Conservation (phyloP, 2,329 filamentous ascomycete genomes). For the Fusarium temperatum region DNA sequence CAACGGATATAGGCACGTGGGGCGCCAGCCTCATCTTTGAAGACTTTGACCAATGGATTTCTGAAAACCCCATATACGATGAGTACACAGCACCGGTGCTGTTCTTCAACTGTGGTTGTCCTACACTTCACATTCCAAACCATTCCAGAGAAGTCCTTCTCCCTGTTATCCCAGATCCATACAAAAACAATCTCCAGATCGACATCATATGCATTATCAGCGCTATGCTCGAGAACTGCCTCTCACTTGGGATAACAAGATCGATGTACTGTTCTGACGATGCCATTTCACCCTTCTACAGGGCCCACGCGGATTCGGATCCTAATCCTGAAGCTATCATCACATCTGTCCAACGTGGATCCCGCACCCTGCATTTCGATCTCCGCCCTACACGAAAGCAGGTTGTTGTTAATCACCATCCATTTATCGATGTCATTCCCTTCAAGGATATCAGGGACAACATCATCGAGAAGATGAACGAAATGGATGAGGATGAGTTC, state of each 20-base stretch:
- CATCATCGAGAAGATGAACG: slow-evolving; percentile 34
- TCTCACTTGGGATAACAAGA: slow-evolving; percentile 38
- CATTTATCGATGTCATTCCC: slow-evolving; percentile 42
- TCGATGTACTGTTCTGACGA: slow-evolving; percentile 41
- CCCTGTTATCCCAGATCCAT: slow-evolving; percentile 37
- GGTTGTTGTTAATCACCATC: slow-evolving; percentile 39
- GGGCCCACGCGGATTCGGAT: slow-evolving; percentile 22
- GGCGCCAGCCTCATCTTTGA: neutral
- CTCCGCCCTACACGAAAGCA: slow-evolving; percentile 41
- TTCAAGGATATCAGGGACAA: slow-evolving; percentile 42
- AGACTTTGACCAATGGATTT: slow-evolving; percentile 31
- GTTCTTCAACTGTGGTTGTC: slow-evolving; percentile 41
- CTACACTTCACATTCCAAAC: slow-evolving; percentile 37
- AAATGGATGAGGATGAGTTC: slow-evolving; percentile 42
- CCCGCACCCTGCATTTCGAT: slow-evolving; percentile 37
- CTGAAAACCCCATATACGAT: slow-evolving; percentile 1
- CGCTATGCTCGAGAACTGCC: slow-evolving; percentile 41
- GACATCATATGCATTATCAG: slow-evolving; percentile 39
- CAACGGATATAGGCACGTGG: slow-evolving; percentile 2
- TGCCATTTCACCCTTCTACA: slow-evolving; percentile 38
- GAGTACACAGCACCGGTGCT: slow-evolving; percentile 1
- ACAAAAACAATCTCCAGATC: slow-evolving; percentile 41
- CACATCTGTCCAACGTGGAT: slow-evolving; percentile 31
- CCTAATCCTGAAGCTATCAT: slow-evolving; percentile 24
- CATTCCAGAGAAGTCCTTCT: slow-evolving; percentile 29